A percentile compares a stretch with the other conserved stretches of the same genome.
These are phyloP conservation scores for Fagus sylvatica DNA, from an alignment of 306 rosid species.

Conservation along the genomic window DNA sequence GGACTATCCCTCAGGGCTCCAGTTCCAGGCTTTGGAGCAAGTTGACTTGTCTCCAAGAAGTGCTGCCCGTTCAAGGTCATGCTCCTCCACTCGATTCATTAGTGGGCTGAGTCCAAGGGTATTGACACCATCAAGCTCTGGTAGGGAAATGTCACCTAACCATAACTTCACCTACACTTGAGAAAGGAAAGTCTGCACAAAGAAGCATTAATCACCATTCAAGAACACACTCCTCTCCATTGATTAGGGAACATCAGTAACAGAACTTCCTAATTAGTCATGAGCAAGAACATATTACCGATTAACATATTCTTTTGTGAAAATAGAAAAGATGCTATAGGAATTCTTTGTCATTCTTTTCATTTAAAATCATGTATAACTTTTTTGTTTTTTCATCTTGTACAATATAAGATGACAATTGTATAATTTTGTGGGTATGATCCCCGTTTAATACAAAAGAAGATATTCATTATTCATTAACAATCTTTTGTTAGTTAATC, in stretches of 20 bases:
- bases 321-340: conserved; percentile 48
- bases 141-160: conserved; percentile 28
- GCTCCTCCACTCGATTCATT: conserved; percentile 36
- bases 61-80: conserved; percentile 31
- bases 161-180: conserved; percentile 1
- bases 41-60: conserved; percentile 85
- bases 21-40: conserved; percentile 78
- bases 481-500: conserved; percentile 9
- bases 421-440: conserved; percentile 42
- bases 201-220: conserved; percentile 22
- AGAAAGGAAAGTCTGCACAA: conserved; percentile 13
- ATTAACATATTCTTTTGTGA: conserved; percentile 56
- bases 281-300: conserved; percentile 31
- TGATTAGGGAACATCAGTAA: conserved; percentile 48
- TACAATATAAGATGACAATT: conserved; percentile 35
- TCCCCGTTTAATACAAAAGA: conserved; percentile 38
- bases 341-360: conserved; percentile 46
- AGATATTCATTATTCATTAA: conserved; percentile 12
- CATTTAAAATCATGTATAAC: conserved; percentile 33
- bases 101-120: conserved; percentile 37
- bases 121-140: conserved; percentile 24
- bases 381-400: conserved; percentile 46
- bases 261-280: conserved; percentile 33
- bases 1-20: conserved; percentile 89
- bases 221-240: conserved; percentile 43